Evolutionary conservation across 2,329 filamentous ascomycete genomes (phyloP).

Genomic region (Phialophora expanda): DNA sequence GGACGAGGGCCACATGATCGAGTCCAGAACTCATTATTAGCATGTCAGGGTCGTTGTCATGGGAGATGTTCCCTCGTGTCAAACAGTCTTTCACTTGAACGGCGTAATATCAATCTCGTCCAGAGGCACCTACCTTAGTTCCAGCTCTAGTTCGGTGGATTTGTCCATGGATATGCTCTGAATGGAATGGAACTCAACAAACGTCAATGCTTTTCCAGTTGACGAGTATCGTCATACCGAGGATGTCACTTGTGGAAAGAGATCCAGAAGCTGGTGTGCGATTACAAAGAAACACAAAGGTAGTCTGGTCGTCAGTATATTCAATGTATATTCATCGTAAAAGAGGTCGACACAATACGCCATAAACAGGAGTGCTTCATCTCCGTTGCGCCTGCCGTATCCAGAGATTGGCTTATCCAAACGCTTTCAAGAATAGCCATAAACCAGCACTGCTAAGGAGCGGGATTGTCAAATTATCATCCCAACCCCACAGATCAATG

Average conservation of each 20-base stretch:
- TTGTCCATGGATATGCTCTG: too few relatives aligned
- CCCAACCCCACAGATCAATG: constrained; percentile 89
- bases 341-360: neutral
- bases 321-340: constrained; percentile 3
- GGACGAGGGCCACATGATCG: neutral
- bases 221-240: too few relatives aligned
- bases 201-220: too few relatives aligned
- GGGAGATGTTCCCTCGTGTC: neutral
- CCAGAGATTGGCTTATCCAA: constrained; percentile 57
- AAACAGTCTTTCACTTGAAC: neutral
- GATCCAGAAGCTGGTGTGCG: too few relatives aligned
- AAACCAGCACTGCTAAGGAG: constrained; percentile 86
- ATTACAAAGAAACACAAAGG: neutral
- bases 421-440: constrained; percentile 88
- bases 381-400: constrained; percentile 5
- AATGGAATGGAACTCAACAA: too few relatives aligned
- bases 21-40: neutral
- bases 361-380: neutral
- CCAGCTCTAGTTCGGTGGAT: too few relatives aligned
- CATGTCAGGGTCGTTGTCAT: neutral
- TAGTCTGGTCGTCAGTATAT: constrained; percentile 11
- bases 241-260: too few relatives aligned
- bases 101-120: neutral
- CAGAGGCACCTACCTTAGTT: neutral
- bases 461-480: constrained; percentile 97